Base-by-base conservation (phyloP, 169 alveolate genomes). In the Haemoproteus tartakovskyi region DNA sequence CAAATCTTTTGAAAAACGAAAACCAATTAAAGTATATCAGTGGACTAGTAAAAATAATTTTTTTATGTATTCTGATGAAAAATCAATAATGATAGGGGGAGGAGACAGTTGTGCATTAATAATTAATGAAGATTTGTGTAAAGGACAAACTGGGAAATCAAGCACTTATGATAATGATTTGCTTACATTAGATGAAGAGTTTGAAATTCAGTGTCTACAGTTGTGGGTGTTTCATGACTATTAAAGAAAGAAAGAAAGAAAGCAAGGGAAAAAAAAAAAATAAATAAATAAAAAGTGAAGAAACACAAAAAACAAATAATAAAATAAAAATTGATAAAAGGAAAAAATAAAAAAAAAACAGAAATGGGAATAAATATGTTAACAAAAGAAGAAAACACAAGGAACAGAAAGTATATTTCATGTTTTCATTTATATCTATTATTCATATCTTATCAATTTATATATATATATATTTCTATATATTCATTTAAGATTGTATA, bases 71-170 rank as follows among this genome's bases (percentile, higher is more conserved):
- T 83, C 93, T 0, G 91, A 89, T 52, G 87, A 79, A 48, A 78
- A 51, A 8, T 59, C 86, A 21, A 62, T 89, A 24, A 88, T 86
- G 26, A 64, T 89, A n/a, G 93, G 93, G 5, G 93, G 93, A 6
- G 92, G 94, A 30, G 94, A 90, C 6, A 85, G 82, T 33, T 89
- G 63, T 45, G 87, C 94, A 5, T 30, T 89, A 9, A 70, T 89
- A 6, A 79, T 89, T 33, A 90, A 87, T 60, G 91, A 82, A 22
- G 91, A 86, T 41, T 61, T 86, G 33, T 79, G 84, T 45, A 86
- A 86, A 60, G 91, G 91, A 18, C 87, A 86, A 78, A 80, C 91
- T 29, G 78, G 79, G 41, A 85, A 62, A 54, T 70, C 88, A 56
- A 74, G 59, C 22, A 86, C 91, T 18, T 86, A 79, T 48, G 91